Percentiles rank a stretch among this genome's conserved stretches.
phyloP scores from a whole-genome alignment of 2,329 filamentous ascomycete species.

The Paecilomyces fulvus region DNA sequence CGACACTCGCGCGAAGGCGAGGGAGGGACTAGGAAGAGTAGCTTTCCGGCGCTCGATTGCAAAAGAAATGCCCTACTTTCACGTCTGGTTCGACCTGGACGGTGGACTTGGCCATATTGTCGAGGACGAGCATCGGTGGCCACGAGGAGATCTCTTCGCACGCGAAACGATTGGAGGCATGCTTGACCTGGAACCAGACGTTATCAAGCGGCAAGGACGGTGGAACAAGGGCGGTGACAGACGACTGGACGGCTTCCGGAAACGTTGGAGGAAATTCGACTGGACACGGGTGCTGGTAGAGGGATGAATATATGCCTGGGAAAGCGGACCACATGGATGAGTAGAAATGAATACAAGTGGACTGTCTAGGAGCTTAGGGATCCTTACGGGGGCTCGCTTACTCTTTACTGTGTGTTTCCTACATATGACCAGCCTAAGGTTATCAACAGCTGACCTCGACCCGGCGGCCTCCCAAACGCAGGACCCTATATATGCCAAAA shows the following conservation, averaged over 20 bases:
- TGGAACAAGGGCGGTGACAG: constrained; percentile 63
- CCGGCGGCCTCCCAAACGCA: neutral
- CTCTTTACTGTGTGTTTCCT: neutral
- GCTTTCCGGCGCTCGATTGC: constrained; percentile 77
- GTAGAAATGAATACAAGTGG: neutral
- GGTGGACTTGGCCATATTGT: constrained; percentile 89
- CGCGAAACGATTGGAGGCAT: constrained; percentile 88
- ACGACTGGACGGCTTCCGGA: constrained; percentile 69
- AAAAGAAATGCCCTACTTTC: constrained; percentile 98
- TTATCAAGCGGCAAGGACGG: constrained; percentile 81
- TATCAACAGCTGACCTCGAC: neutral
- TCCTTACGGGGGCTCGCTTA: neutral
- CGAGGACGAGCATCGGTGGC: constrained; percentile 79
- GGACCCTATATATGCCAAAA: neutral
- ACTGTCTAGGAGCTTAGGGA: neutral
- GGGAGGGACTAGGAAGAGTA: constrained; percentile 60
- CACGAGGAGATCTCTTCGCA: constrained; percentile 83
- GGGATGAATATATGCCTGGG: constrained; percentile 16
- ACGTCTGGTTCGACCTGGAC: constrained; percentile 90
- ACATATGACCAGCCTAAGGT: neutral
- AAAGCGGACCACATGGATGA: neutral
- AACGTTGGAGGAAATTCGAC: constrained; percentile 86
- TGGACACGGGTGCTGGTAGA: constrained; percentile 62
- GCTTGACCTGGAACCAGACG: constrained; percentile 69
- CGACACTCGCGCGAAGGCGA: constrained; percentile 59